Percentiles rank a stretch among this genome's conserved stretches.
phyloP scores from a whole-genome alignment of 2,329 filamentous ascomycete genomes.

The Penicillium fuscoglaucum region DNA sequence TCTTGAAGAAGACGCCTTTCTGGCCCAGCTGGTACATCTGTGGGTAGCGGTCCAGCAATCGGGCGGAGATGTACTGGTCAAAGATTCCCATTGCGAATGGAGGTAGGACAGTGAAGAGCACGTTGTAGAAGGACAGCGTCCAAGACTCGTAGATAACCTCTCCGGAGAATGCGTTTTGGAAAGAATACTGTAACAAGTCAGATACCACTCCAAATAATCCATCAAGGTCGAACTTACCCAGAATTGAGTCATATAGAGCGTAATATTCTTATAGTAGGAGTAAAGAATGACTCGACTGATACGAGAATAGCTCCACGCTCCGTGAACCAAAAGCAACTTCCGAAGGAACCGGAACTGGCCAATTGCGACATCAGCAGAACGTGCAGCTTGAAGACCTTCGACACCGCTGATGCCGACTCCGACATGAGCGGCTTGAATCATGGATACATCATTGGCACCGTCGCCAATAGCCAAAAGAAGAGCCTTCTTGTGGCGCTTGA shows the following conservation, averaged over 20 bases:
- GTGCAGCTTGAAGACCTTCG: slow-evolving; percentile 93
- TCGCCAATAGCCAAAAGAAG: slow-evolving; percentile 95
- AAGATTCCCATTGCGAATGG: slow-evolving; percentile 94
- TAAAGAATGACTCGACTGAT: slow-evolving; percentile 97
- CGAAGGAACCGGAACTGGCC: slow-evolving; percentile 93
- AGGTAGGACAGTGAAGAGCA: slow-evolving; percentile 92
- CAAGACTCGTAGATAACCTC: slow-evolving; percentile 99
- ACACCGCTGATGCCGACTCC: slow-evolving; percentile 96
- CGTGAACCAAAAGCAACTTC: slow-evolving; percentile 91
- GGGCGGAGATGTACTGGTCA: slow-evolving; percentile 94
- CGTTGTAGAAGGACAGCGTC: slow-evolving; percentile 99
- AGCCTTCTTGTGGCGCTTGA: slow-evolving; percentile 89
- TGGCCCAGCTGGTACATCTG: slow-evolving; percentile 94
- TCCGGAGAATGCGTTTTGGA: slow-evolving; percentile 97
- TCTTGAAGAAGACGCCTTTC: slow-evolving; percentile 87
- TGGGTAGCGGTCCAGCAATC: slow-evolving; percentile 89
- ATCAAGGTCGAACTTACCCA: slow-evolving; percentile 64
- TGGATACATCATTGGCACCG: slow-evolving; percentile 98
- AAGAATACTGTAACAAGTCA: slow-evolving; percentile 69
- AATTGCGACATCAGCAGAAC: slow-evolving; percentile 93
- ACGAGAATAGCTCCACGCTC: slow-evolving; percentile 95
- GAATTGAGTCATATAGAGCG: slow-evolving; percentile 98
- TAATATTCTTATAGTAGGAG: slow-evolving; percentile 99
- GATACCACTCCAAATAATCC: not conserved
- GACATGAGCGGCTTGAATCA: slow-evolving; percentile 98